Percentiles rank a stretch among this genome's conserved stretches.
phyloP scores from a whole-genome alignment of 495 filamentous ascomycete genomes.

The Talaromyces adpressus region DNA sequence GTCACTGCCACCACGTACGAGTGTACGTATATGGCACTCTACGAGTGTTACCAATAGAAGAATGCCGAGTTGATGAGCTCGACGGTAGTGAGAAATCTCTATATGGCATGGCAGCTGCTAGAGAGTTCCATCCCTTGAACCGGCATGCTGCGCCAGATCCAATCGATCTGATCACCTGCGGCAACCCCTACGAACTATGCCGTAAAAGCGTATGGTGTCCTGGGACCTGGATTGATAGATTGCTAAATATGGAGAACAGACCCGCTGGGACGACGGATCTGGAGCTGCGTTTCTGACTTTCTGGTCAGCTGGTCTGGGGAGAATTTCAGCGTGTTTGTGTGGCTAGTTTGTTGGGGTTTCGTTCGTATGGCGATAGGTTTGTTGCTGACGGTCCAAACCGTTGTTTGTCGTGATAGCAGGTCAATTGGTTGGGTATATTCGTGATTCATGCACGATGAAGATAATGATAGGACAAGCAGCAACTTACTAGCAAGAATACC shows the following conservation, averaged over 20 bases:
- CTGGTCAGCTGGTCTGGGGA: conserved; percentile 5
- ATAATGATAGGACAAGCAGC: neutral
- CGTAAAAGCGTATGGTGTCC: neutral
- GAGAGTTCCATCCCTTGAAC: neutral
- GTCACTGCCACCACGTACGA: neutral
- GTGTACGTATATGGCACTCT: no score
- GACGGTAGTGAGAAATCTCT: neutral
- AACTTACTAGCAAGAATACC: no score
- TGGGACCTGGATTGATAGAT: neutral
- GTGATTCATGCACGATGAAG: neutral
- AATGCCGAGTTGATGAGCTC: no score
- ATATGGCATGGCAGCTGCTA: neutral
- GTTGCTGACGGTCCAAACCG: neutral
- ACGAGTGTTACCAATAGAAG: no score
- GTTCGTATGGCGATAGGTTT: neutral
- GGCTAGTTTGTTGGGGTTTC: neutral
- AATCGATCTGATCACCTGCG: neutral
- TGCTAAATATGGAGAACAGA: conserved; percentile 3
- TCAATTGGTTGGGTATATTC: neutral
- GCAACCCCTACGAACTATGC: neutral
- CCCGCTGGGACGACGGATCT: neutral
- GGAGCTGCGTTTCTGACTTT: neutral
- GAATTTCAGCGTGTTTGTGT: neutral
- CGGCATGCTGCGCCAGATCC: neutral
- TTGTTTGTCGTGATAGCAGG: neutral